Percentiles rank a stretch among this genome's conserved stretches.
Conservation (phyloP, 352 stramenopile genomes). For the Globisporangium spiculum region DNA sequence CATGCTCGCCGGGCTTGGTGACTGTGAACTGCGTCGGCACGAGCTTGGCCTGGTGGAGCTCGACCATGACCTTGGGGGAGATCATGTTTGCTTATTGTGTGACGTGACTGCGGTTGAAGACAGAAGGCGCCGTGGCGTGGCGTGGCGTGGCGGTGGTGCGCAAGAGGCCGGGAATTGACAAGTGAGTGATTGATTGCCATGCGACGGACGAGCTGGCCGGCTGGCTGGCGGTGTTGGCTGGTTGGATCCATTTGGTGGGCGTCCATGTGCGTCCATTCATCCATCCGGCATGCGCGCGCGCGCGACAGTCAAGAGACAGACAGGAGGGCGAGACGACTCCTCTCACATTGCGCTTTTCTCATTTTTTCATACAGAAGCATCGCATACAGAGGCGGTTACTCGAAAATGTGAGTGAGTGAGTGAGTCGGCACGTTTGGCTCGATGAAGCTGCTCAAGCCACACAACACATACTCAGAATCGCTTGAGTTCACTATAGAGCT, state of each 20-base stretch:
- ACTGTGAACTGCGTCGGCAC: constrained; percentile 59
- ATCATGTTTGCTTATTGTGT: constrained; percentile 28
- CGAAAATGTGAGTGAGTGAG: constrained; percentile 2
- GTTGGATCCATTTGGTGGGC: background rate
- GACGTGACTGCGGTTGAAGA: background rate
- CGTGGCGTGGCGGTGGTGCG: background rate
- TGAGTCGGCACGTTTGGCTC: background rate
- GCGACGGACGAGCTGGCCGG: background rate
- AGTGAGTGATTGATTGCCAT: constrained; percentile 2
- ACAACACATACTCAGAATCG: background rate
- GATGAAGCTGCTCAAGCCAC: background rate
- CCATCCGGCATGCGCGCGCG: background rate
- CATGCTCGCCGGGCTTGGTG: constrained; percentile 47
- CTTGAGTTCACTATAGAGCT: background rate
- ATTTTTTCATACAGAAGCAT: background rate
- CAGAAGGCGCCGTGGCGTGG: background rate
- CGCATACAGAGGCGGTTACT: constrained; percentile 3
- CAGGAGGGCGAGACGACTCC: background rate
- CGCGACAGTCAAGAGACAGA: constrained; percentile 2
- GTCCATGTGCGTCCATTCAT: constrained; percentile 5
- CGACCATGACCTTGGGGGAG: constrained; percentile 55
- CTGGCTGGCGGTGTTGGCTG: no score
- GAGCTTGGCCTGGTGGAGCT: constrained; percentile 52
- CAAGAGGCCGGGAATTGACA: constrained; percentile 4
- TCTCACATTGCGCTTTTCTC: constrained; percentile 8